Percentiles rank a stretch among this genome's conserved stretches.
These are phyloP conservation scores for Lactarius tabidus DNA, from an alignment of 768 basidiomycete species.

Conservation along the genomic window DNA sequence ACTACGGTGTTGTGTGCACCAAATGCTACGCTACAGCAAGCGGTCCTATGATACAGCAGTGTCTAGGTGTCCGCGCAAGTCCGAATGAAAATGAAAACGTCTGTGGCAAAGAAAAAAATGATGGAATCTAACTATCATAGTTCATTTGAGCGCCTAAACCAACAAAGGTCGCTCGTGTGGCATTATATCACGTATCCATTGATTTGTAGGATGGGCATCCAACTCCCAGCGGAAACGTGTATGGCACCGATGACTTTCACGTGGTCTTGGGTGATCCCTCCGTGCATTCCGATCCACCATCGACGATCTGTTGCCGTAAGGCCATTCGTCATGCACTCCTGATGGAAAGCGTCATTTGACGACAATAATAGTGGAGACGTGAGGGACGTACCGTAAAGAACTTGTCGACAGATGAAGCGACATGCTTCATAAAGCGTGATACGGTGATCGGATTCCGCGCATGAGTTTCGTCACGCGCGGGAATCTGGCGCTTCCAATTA, in stretches of 20 bases:
- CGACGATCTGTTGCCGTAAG: neutral
- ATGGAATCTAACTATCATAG: no score
- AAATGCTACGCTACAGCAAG: no score
- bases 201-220: constrained; percentile 19
- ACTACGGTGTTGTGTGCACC: no score
- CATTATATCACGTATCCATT: constrained; percentile 5
- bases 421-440: constrained; percentile 12
- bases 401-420: neutral
- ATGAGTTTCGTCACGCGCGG: constrained; percentile 1
- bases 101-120: neutral
- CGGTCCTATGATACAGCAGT: neutral
- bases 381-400: constrained; percentile 8
- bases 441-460: no score
- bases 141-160: no score
- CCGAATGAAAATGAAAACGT: neutral
- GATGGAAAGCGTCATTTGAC: neutral
- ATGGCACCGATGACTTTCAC: constrained; percentile 15
- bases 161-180: neutral
- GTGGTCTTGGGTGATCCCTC: neutral
- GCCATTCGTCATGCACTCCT: neutral
- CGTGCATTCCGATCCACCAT: constrained; percentile 3
- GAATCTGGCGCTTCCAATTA: constrained; percentile 7
- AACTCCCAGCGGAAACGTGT: constrained; percentile 12
- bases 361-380: neutral
- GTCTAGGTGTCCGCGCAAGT: neutral